A percentile compares a stretch with the other conserved stretches of the same genome.
Conservation (phyloP, 306 rosid genomes). For the Cicer chorassanicum region DNA sequence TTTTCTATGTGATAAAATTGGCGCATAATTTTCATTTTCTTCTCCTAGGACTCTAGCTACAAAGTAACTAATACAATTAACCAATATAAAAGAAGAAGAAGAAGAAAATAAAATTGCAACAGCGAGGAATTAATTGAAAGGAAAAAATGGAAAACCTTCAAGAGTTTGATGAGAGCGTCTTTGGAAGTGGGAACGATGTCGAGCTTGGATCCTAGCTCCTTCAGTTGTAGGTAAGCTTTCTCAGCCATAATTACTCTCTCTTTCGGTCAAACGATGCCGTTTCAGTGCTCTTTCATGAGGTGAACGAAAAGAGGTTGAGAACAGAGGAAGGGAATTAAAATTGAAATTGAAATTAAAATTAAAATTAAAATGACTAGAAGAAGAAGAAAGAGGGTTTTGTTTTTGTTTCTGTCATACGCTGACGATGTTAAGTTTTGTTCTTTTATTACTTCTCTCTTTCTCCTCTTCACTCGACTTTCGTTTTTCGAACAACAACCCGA, state of each 20-base stretch:
- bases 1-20: constrained; percentile 5
- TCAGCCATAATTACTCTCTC: constrained; percentile 57
- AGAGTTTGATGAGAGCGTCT: constrained; percentile 81
- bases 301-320: neutral
- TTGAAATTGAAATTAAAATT: neutral
- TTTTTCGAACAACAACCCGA: constrained; percentile 56
- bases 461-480: constrained; percentile 26
- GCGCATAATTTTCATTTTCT: neutral
- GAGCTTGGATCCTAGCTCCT: constrained; percentile 97
- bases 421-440: neutral
- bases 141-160: constrained; percentile 65
- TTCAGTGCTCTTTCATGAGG: constrained; percentile 52
- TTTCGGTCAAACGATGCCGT: constrained; percentile 45
- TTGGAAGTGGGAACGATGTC: constrained; percentile 71
- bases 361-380: neutral
- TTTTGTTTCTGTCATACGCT: neutral
- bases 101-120: neutral
- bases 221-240: constrained; percentile 76
- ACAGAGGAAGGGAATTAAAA: neutral
- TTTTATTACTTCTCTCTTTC: neutral
- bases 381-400: constrained; percentile 41
- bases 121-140: constrained; percentile 27
- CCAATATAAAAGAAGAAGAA: neutral
- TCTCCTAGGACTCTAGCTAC: neutral
- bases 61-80: constrained; percentile 37